phyloP scores from a whole-genome alignment of 2,329 filamentous ascomycete species.

The Purpureocillium takamizusanense region DNA sequence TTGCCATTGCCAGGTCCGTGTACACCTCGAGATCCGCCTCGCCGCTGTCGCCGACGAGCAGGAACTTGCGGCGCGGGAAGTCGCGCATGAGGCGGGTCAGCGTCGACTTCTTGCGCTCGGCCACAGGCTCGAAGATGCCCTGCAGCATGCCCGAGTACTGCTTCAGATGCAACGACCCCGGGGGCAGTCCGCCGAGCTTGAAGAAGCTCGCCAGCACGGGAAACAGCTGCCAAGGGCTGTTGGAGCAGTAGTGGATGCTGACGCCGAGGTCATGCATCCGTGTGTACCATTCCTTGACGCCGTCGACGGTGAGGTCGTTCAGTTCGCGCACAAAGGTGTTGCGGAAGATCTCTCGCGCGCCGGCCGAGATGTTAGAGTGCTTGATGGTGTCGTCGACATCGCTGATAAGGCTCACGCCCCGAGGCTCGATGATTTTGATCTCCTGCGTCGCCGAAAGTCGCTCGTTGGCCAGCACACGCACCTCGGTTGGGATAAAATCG shows the following conservation, averaged over 20 bases:
- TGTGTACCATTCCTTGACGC: constrained; percentile 84
- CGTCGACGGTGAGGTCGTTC: constrained; percentile 70
- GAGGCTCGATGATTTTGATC: constrained; percentile 66
- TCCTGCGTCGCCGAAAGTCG: constrained; percentile 72
- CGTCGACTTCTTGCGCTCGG: constrained; percentile 84
- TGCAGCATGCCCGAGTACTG: constrained; percentile 96
- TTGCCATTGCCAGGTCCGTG: constrained; percentile 77
- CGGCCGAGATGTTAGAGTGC: constrained; percentile 79
- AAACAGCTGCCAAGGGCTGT: constrained; percentile 96
- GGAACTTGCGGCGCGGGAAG: constrained; percentile 81
- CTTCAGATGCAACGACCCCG: constrained; percentile 88
- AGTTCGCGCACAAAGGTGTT: constrained; percentile 91
- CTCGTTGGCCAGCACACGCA: constrained; percentile 80
- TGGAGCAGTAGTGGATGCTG: constrained; percentile 94
- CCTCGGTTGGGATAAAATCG: constrained; percentile 83
- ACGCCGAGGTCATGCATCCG: constrained; percentile 72
- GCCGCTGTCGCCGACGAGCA: constrained; percentile 90
- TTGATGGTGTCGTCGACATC: constrained; percentile 98
- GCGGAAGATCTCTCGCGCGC: constrained; percentile 88
- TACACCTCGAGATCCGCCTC: constrained; percentile 97
- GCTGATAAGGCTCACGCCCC: constrained; percentile 85
- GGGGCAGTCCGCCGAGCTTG: constrained; percentile 67
- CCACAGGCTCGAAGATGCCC: constrained; percentile 94
- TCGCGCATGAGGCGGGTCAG: constrained; percentile 79
- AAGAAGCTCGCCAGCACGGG: constrained; percentile 84